Conservation (phyloP, 2,329 filamentous ascomycete genomes). For the Dendryphion nanum region DNA sequence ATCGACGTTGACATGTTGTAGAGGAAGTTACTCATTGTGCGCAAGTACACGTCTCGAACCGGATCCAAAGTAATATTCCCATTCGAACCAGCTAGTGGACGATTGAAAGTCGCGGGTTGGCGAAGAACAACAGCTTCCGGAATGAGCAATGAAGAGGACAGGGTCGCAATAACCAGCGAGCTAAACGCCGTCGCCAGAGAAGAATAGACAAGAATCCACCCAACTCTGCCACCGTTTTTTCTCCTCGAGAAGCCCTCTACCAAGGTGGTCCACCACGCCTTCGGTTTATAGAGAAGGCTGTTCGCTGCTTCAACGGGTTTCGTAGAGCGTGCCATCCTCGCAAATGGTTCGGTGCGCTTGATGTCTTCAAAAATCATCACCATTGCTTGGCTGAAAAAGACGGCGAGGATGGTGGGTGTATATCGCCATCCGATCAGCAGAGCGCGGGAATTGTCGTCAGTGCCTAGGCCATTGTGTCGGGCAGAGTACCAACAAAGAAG, state of each 20-base stretch:
- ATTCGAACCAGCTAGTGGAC: no score
- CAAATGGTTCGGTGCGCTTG: not conserved
- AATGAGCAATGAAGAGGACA: not conserved
- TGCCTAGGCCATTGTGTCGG: not conserved
- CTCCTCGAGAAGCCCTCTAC: not conserved
- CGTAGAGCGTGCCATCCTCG: no score
- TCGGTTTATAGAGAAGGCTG: not conserved
- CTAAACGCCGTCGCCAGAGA: not conserved
- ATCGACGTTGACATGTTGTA: conserved; percentile 27
- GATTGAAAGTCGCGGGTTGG: not conserved
- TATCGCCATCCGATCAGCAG: not conserved
- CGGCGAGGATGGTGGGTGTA: not conserved
- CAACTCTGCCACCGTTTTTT: not conserved
- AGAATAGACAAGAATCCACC: not conserved
- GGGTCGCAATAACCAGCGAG: not conserved
- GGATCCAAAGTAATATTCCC: no score
- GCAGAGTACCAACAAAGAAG: not conserved
- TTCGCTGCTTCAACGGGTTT: no score
- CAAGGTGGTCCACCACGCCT: not conserved
- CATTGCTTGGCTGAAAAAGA: not conserved
- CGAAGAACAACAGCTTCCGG: not conserved
- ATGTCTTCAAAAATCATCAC: not conserved
- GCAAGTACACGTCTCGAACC: conserved; percentile 22
- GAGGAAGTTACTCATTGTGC: conserved; percentile 19
- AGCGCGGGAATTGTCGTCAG: not conserved